Base-by-base conservation (phyloP, 2,329 filamentous ascomycete genomes). In the Claviceps sp. region DNA sequence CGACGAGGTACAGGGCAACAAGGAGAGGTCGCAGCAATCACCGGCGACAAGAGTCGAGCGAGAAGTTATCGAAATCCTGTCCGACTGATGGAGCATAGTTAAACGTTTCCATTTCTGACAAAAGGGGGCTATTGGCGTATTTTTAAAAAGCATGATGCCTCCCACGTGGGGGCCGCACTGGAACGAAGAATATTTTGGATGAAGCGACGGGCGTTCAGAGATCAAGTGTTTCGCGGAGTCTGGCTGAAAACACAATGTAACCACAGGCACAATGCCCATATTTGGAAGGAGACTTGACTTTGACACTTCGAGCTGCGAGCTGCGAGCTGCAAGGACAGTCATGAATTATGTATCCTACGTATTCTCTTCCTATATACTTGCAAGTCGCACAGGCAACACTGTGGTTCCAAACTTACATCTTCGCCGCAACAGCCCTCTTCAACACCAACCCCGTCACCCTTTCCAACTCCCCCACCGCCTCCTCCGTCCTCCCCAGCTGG, bases 381-480 rank as follows among this genome's bases (percentile, higher is more conserved):
- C 9, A 9, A 34, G 30, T 34, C 30, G 30, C 30, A 34, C 30
- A 34, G 30, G 1, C 30, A 34, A 34, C 30, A 34, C 30, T 34
- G 30, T 34, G 4, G 1, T 26, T 26, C 7, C 30, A 34, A 8
- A n/a, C 26, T 13, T 48, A 66, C 22, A 79, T 70, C 60, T 70
- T 78, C 1, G 73, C 70, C 54, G 67, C 67, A 26, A 75, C 60
- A 1, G 76, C 69, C 55, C 74, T 68, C 57, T 70, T 72, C 51
- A 91, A 65, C 37, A 67, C 65, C 57, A 95, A 60, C 0, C 87
- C 88, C 1, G 86, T 90, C 22, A 87, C 69, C 52, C 68, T 70
- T 69, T 97, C 91, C 53, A 97, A 69, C 66, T 89, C 81, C 58
- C 79, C 82, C 0, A 97, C 90, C 0, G 91, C 90, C 64, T 90